These are phyloP conservation scores for Coelastrella sp. DNA, from an alignment of 139 green algal genomes.

Conservation along the genomic window DNA sequence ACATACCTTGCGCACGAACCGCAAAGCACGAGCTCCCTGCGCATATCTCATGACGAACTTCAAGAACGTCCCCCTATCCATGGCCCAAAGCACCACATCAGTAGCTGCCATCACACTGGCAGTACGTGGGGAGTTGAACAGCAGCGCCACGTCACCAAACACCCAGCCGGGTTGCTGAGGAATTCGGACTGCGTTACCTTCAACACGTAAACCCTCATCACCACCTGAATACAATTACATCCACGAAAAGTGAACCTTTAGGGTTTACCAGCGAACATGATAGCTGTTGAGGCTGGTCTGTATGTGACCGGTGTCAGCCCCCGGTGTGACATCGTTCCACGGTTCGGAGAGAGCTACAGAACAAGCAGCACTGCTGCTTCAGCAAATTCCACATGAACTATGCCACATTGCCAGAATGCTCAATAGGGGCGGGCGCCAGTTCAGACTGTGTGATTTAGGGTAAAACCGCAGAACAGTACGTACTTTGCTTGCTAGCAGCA, in stretches of 20 bases:
- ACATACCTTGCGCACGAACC: conserved; percentile 78
- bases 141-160: conserved; percentile 83
- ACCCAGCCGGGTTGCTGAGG: conserved; percentile 78
- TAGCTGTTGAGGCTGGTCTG: too few species aligned
- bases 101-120: conserved; percentile 75
- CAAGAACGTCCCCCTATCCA: conserved; percentile 79
- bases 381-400: too few species aligned
- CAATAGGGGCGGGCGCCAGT: too few species aligned
- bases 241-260: background rate
- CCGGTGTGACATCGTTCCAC: too few species aligned
- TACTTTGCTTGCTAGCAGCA: conserved; percentile 38
- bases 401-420: too few species aligned
- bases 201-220: conserved; percentile 46
- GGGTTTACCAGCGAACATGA: too few species aligned
- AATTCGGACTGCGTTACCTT: conserved; percentile 73
- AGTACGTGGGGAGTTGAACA: conserved; percentile 81
- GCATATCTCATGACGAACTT: conserved; percentile 82
- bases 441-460: too few species aligned
- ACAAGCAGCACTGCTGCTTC: too few species aligned
- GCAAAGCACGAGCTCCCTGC: conserved; percentile 71
- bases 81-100: conserved; percentile 67
- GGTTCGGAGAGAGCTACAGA: too few species aligned
- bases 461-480: too few species aligned
- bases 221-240: background rate
- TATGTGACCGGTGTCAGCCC: too few species aligned